Percentiles rank a stretch among this genome's conserved stretches.
Evolutionary conservation across 1,284 basidiomycete genomes (phyloP).

Genomic region (Stygiomarasmius scandens): DNA sequence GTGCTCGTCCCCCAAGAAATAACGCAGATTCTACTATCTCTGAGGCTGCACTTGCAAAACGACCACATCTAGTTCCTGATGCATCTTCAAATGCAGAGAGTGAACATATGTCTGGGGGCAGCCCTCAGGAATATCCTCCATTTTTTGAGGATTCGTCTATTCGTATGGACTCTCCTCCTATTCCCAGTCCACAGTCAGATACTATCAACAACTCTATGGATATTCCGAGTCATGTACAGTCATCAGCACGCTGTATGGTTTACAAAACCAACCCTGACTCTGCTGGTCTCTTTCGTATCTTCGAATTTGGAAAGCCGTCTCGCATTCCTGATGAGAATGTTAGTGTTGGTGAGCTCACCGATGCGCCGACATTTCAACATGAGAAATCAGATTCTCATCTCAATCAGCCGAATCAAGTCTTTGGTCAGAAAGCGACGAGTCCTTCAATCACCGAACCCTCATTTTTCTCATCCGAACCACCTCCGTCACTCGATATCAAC

Average conservation of each 20-base stretch:
- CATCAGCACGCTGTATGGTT: not conserved
- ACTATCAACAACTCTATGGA: not conserved
- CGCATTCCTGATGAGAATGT: not conserved
- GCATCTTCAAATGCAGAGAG: too few species aligned
- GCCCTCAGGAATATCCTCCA: too few species aligned
- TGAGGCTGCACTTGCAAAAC: too few species aligned
- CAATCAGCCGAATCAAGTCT: not conserved
- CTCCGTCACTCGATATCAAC: not conserved
- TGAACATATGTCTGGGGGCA: too few species aligned
- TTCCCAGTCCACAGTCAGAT: not conserved
- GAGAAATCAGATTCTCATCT: not conserved
- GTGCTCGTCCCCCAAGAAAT: too few species aligned
- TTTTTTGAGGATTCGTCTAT: too few species aligned
- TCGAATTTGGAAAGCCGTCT: constrained; percentile 1
- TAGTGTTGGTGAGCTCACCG: not conserved
- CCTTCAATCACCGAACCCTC: not conserved
- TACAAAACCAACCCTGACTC: constrained; percentile 7
- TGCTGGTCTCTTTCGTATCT: constrained; percentile 6
- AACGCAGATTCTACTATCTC: too few species aligned
- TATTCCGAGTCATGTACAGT: too few species aligned
- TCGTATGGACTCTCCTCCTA: too few species aligned
- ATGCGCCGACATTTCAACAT: constrained; percentile 4
- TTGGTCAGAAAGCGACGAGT: not conserved
- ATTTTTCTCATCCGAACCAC: not conserved
- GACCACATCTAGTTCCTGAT: too few species aligned